Conservation (phyloP, 1,284 basidiomycete species). For the Ganoderma multipileum region DNA sequence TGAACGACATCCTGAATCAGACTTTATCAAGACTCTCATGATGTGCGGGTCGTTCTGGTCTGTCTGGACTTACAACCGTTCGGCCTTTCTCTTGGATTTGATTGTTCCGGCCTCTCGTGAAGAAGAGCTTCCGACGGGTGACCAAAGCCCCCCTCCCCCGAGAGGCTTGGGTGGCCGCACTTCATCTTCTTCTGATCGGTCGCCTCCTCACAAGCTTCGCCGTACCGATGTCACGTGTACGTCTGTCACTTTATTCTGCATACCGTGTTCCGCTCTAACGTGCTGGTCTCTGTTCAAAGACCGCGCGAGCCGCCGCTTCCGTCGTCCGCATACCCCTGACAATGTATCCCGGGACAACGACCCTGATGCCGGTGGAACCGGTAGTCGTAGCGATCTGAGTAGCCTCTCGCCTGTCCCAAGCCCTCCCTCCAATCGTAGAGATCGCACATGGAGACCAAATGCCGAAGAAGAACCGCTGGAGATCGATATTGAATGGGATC, state of each 20-base stretch:
- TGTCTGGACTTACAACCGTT: neutral
- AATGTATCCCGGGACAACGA: neutral
- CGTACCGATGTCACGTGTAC: neutral
- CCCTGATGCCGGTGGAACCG: neutral
- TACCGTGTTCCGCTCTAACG: neutral
- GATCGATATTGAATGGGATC: neutral
- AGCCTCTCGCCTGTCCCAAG: neutral
- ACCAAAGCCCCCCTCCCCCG: neutral
- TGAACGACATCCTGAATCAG: neutral
- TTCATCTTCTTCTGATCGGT: neutral
- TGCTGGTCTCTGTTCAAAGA: neutral
- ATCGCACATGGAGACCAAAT: neutral
- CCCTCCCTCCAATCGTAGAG: neutral
- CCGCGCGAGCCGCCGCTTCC: too few relatives aligned
- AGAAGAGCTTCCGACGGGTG: too few relatives aligned
- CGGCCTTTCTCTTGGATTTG: neutral
- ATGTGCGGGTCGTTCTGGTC: neutral
- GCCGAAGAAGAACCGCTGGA: neutral
- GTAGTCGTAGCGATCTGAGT: neutral
- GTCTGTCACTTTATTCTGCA: neutral
- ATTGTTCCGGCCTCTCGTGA: neutral
- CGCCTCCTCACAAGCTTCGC: neutral
- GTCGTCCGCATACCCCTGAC: too few relatives aligned
- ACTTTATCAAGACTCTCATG: neutral
- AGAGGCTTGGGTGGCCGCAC: neutral